A percentile compares a stretch with the other conserved stretches of the same genome.
These are phyloP conservation scores for Lablab purpureus DNA, from an alignment of 306 rosid species.

Conservation along the genomic window DNA sequence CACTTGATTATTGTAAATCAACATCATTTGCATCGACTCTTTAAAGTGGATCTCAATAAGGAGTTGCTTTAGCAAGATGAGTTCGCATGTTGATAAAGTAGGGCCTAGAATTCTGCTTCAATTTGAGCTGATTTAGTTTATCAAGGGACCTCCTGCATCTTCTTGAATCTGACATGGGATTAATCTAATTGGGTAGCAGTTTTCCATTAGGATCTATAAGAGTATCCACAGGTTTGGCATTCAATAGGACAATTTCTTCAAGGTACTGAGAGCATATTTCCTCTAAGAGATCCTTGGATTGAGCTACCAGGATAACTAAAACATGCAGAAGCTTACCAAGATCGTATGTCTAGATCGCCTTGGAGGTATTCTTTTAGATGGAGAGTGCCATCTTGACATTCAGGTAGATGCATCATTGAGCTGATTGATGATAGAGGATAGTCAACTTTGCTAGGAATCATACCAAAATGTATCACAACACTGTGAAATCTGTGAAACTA, in stretches of 20 bases:
- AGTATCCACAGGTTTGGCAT: neutral
- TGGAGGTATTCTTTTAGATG: neutral
- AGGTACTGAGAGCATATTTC: neutral
- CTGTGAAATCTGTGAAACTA: no score
- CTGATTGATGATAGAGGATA: neutral
- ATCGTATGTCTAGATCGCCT: neutral
- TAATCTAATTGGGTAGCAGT: neutral
- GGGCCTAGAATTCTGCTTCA: neutral
- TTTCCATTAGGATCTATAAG: neutral
- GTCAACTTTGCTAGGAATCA: neutral
- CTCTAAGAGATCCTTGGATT: neutral
- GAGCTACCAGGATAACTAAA: neutral
- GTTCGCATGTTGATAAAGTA: neutral
- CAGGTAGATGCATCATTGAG: neutral
- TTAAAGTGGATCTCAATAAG: neutral
- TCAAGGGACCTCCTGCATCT: neutral
- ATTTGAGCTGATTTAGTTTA: neutral
- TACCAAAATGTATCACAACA: no score
- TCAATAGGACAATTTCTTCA: neutral
- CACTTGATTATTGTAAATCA: neutral
- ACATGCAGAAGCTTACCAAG: neutral
- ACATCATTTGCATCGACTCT: neutral
- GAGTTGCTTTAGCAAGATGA: neutral
- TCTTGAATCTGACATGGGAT: neutral
- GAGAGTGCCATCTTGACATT: neutral